These are phyloP conservation scores for Tetrapyrgos nigripes DNA, from an alignment of 1,284 basidiomycete species.

Conservation along the genomic window DNA sequence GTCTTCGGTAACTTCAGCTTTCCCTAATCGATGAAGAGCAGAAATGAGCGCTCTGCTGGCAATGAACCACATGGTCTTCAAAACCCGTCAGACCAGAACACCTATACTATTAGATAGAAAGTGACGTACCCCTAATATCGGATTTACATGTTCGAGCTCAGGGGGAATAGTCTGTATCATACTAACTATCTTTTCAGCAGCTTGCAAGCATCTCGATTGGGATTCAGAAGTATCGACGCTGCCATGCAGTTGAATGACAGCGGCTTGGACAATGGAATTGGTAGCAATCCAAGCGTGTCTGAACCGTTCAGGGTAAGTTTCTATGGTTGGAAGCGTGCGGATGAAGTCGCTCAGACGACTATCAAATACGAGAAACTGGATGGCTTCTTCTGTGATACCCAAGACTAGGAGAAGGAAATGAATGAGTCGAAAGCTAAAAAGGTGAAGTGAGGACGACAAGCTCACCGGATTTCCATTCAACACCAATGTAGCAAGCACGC, in stretches of 20 bases:
- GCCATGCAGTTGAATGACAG: constrained; percentile 43
- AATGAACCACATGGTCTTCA: constrained; percentile 32
- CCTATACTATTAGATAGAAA: background rate
- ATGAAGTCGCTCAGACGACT: constrained; percentile 39
- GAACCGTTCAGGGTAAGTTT: constrained; percentile 17
- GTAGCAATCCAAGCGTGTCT: constrained; percentile 26
- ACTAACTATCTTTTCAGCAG: constrained; percentile 17
- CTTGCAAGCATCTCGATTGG: constrained; percentile 32
- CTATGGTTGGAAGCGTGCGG: constrained; percentile 23
- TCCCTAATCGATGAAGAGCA: constrained; percentile 20
- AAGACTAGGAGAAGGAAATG: constrained; percentile 21
- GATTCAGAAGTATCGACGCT: constrained; percentile 33
- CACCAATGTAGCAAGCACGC: constrained; percentile 32
- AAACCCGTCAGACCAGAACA: background rate
- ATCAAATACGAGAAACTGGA: constrained; percentile 40
- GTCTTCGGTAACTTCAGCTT: background rate
- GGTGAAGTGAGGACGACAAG: constrained; percentile 15
- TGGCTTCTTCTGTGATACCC: constrained; percentile 24
- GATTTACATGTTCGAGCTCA: constrained; percentile 21
- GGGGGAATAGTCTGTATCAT: constrained; percentile 14
- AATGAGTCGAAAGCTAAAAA: background rate
- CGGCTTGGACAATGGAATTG: constrained; percentile 37
- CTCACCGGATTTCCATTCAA: constrained; percentile 31
- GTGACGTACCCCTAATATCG: constrained; percentile 32
- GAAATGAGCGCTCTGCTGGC: constrained; percentile 29